Evolutionary conservation across 148 eudicot genomes (phyloP), one percentile per base, ranked within the genome.

Genomic region (Camellia sinensis): DNA sequence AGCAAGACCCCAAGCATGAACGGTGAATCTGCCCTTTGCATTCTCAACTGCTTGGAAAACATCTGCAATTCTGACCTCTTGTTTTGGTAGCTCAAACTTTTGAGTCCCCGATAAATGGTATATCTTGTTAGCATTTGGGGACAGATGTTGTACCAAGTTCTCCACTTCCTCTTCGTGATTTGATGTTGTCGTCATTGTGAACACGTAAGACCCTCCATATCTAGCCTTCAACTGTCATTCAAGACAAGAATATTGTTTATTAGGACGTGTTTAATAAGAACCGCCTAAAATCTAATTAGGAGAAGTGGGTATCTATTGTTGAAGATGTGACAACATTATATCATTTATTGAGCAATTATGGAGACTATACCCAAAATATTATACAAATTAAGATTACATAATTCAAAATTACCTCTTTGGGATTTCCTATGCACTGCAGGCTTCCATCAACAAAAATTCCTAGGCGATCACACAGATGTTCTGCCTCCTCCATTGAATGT

Each of bases 401-500:
- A 29, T 29, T 29, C 37, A 29, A 29, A 44, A 13, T 74, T 88
- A 91, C 98, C 93, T 92, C 90, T 86, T 88, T 94, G 54, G 98
- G 93, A 78, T 92, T 92, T 74, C 97, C 98, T 21, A 94, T 83
- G 81, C 98, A 94, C 83, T 92, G 97, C 87, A 94, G 85, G 85
- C 89, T 83, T 15, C 98, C 98, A 86, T 92, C 97, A 41, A 94
- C 97, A 71, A 92, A 94, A 75, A 94, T 92, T 79, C 98, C 98
- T 57, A 94, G 85, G 61, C 97, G 87, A 74, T 92, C 98, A 87
- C 98, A 94, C 40, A 94, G 85, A 81, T 87, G 93, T 84, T 94
- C 98, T 45, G 98, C 98, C 84, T 94, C 98, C 82, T 92, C 98
- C 98, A 94, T 94, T 7, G 98, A 94, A 85, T 92, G 98, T 3